Base-by-base conservation (phyloP, 805 yeast genomes). In the Maudiozyma barnettii region DNA sequence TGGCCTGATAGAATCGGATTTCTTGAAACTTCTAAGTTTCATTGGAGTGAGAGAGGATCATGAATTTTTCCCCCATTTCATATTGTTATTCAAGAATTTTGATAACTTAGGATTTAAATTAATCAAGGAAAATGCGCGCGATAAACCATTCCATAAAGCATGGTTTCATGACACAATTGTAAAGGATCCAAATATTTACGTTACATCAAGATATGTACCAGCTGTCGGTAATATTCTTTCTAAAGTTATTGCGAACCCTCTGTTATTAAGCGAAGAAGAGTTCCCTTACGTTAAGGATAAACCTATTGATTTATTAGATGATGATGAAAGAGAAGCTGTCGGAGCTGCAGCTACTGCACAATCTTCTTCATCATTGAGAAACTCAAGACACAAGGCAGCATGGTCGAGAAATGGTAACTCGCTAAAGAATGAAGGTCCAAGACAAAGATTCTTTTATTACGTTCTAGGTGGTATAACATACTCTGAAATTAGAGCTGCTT, bases 401-500 rank as follows among this genome's bases (percentile, higher is more conserved):
- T 84, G 93, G 93, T 84, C 88, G 3, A 78, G 75, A 49, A 68
- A 71, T 18, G 61, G 57, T 46, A 45, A 64, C 4, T 37, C 30
- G 2, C 41, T 42, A 16, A 57, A 56, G 43, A 58, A 53, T 37
- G 67, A 61, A 41, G 68, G 67, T 2, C 69, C 72, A 42, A 71
- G 79, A 53, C 96, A 87, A 59, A 71, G 93, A 44, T 71, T 90
- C 7, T 77, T 90, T 53, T 77, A 89, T 48, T 93, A 80, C 59
- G 76, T 88, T 23, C 83, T 95, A 1, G 99, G 99, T 20, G 99
- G 98, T 8, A 66, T 85, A 19, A 87, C 98, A 0, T 78, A 82
- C 54, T 76, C 90, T 2, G 99, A 93, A 64, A 68, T 84, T 26
- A 76, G 91, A 51, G 75, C 86, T 12, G 80, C 82, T 4, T 82